A percentile compares a stretch with the other conserved stretches of the same genome.
Evolutionary conservation across 495 filamentous ascomycete genomes (phyloP).

Genomic region (Pseudoneurospora amorphoporcata): DNA sequence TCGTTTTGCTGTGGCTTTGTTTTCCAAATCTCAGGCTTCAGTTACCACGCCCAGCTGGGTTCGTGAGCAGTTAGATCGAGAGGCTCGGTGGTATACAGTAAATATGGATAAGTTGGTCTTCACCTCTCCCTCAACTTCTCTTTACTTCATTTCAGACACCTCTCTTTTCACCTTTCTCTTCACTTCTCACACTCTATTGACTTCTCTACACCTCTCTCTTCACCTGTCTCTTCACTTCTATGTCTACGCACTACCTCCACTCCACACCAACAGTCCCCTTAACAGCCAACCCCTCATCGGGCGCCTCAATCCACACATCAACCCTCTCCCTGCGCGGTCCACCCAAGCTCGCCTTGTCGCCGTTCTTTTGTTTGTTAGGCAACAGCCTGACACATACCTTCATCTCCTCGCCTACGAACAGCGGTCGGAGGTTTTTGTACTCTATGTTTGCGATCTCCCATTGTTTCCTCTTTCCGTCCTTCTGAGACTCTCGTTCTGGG

Average conservation of each 20-base stretch:
- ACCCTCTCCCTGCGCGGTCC: conserved; percentile 20
- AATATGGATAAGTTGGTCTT: not conserved
- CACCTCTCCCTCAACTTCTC: too few species aligned
- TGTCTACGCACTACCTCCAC: not conserved
- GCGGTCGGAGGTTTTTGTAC: conserved; percentile 74
- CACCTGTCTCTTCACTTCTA: not conserved
- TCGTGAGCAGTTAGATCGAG: not conserved
- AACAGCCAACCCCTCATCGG: conserved; percentile 50
- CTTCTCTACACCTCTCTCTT: not conserved
- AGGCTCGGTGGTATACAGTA: not conserved
- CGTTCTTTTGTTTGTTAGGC: conserved; percentile 3
- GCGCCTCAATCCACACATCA: conserved; percentile 60
- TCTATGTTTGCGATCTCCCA: conserved; percentile 42
- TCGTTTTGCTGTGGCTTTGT: too few species aligned
- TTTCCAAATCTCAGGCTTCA: not conserved
- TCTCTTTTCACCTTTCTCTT: not conserved
- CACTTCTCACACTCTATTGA: not conserved
- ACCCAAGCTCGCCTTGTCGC: conserved; percentile 3
- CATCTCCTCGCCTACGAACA: conserved; percentile 62
- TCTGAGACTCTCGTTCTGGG: not conserved
- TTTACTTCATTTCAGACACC: too few species aligned
- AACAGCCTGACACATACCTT: conserved; percentile 45
- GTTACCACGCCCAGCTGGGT: not conserved
- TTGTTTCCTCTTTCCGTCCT: conserved; percentile 8
- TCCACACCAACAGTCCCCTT: conserved; percentile 29